Percentiles rank a stretch among this genome's conserved stretches.
phyloP scores from a whole-genome alignment of 148 eudicot genomes.

The Spergularia marina region DNA sequence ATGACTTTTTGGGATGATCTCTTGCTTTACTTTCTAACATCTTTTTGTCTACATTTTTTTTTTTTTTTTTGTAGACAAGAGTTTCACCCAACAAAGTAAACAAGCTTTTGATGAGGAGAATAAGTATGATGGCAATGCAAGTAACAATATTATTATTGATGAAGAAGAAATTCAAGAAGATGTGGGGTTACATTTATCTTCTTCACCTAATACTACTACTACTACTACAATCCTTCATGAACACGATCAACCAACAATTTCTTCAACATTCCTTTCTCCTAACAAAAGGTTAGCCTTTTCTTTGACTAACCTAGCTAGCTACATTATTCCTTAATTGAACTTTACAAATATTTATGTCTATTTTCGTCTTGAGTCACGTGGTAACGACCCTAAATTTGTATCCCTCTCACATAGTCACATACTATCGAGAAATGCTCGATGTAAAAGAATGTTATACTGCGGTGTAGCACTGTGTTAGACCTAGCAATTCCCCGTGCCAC shows the following conservation, averaged over 20 bases:
- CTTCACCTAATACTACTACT: conserved; percentile 2
- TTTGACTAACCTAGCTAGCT: background rate
- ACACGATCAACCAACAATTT: conserved; percentile 17
- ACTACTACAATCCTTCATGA: conserved; percentile 9
- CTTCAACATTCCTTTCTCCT: conserved; percentile 23
- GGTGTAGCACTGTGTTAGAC: too few species aligned
- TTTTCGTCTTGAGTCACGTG: too few species aligned
- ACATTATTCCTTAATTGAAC: background rate
- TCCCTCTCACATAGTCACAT: too few species aligned
- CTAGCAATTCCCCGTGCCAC: background rate
- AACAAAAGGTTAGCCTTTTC: conserved; percentile 23
- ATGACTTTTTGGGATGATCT: conserved; percentile 5
- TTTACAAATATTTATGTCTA: background rate
- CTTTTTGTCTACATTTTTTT: conserved; percentile 11
- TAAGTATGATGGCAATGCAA: conserved; percentile 16
- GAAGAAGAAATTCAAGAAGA: conserved; percentile 4
- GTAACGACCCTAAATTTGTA: too few species aligned
- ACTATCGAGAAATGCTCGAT: too few species aligned
- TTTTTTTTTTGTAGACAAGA: conserved; percentile 20
- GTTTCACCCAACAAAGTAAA: conserved; percentile 26
- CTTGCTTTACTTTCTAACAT: conserved; percentile 19
- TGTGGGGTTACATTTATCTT: conserved; percentile 29
- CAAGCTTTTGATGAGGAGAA: conserved; percentile 31
- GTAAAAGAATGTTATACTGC: too few species aligned
- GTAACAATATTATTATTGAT: conserved; percentile 3